A percentile compares a stretch with the other conserved stretches of the same genome.
Conservation (phyloP, 2,329 filamentous ascomycete genomes). For the Rutstroemia sp. region DNA sequence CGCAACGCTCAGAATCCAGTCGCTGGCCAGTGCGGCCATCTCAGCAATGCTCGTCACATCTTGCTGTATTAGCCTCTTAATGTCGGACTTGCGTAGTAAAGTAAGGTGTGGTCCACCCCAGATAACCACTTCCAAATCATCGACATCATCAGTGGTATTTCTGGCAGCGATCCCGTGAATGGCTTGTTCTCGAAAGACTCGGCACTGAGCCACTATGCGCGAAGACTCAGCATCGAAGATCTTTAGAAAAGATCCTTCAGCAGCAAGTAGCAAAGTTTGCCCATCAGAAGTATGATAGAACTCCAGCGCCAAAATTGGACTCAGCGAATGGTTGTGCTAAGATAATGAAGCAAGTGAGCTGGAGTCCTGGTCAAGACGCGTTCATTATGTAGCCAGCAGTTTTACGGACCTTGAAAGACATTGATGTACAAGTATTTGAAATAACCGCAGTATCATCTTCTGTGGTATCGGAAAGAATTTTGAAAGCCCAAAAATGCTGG, state of each 20-base stretch:
- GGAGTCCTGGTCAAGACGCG: neutral
- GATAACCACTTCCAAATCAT: conserved; percentile 40
- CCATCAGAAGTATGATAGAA: conserved; percentile 36
- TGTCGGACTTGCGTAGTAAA: conserved; percentile 29
- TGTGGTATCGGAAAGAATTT: neutral
- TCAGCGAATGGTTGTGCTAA: conserved; percentile 28
- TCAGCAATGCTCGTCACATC: conserved; percentile 13
- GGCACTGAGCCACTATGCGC: conserved; percentile 35
- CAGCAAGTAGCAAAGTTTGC: conserved; percentile 43
- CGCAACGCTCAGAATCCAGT: conserved; percentile 71
- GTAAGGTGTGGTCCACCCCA: conserved; percentile 60
- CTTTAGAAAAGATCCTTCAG: conserved; percentile 51
- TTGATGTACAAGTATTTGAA: neutral
- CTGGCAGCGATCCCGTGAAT: conserved; percentile 64
- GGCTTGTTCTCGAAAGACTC: conserved; percentile 58
- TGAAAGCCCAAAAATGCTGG: neutral
- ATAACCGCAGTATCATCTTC: neutral
- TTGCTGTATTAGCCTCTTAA: conserved; percentile 13
- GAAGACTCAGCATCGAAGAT: conserved; percentile 37
- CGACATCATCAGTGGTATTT: conserved; percentile 11
- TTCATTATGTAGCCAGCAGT: neutral
- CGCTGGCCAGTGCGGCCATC: conserved; percentile 44
- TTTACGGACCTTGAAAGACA: conserved; percentile 9
- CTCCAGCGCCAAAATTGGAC: conserved; percentile 52
- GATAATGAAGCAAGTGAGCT: conserved; percentile 1